Evolutionary conservation across 306 rosid genomes (phyloP).

Genomic region (Abrus pulchellus): DNA sequence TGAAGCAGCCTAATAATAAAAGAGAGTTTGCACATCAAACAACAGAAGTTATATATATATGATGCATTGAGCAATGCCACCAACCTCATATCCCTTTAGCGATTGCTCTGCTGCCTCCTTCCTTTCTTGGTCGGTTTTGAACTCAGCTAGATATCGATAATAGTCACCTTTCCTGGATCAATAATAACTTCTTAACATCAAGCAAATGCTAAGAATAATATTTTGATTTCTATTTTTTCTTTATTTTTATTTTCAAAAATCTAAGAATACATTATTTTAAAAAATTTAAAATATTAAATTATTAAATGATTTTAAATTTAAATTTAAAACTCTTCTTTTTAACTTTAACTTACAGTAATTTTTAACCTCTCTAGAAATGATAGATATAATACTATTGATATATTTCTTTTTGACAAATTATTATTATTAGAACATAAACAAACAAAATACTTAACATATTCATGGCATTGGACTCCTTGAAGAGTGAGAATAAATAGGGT

Average conservation of each 20-base stretch:
- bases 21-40: slow-evolving; percentile 41
- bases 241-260: too few relatives aligned
- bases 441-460: slow-evolving; percentile 5
- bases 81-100: slow-evolving; percentile 77
- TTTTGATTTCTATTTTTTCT: too few relatives aligned
- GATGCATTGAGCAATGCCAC: slow-evolving; percentile 35
- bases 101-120: slow-evolving; percentile 75
- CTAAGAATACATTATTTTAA: too few relatives aligned
- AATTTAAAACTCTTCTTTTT: too few relatives aligned
- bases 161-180: slow-evolving; percentile 78
- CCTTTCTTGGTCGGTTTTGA: slow-evolving; percentile 67
- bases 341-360: too few relatives aligned
- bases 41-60: not conserved
- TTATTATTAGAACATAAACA: not conserved
- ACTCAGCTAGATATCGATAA: slow-evolving; percentile 78
- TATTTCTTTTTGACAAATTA: not conserved
- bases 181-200: slow-evolving; percentile 34
- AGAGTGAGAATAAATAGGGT: not conserved
- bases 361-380: too few relatives aligned
- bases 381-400: too few relatives aligned
- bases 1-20: slow-evolving; percentile 72
- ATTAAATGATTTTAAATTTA: too few relatives aligned
- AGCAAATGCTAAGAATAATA: not conserved
- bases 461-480: not conserved
- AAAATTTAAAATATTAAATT: too few relatives aligned